phyloP scores from a whole-genome alignment of 768 basidiomycete species.

The Sarcodon aspratus region DNA sequence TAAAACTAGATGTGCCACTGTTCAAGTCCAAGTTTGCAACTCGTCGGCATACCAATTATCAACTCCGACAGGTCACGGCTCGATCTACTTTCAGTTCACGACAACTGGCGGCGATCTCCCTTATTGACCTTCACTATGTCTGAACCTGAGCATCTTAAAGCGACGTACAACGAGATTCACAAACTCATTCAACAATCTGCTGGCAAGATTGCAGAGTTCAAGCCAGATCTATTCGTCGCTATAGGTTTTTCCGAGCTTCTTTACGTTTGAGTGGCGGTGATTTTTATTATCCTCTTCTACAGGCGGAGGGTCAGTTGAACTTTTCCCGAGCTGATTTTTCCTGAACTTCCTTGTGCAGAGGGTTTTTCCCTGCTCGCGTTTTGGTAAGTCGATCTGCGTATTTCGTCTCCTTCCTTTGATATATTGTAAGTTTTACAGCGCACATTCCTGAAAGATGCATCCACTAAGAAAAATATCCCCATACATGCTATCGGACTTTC shows the following conservation, averaged over 20 bases:
- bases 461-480: constrained; percentile 67
- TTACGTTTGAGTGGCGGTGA: not conserved
- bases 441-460: constrained; percentile 69
- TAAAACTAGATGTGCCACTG: no score
- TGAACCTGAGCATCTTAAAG: constrained; percentile 47
- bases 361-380: constrained; percentile 93
- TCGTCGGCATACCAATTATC: no score
- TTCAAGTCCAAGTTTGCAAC: no score
- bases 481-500: constrained; percentile 97
- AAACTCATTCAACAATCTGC: constrained; percentile 67
- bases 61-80: no score
- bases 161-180: constrained; percentile 91
- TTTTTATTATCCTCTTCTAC: constrained; percentile 1
- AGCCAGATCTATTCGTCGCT: constrained; percentile 78
- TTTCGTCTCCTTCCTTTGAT: not conserved
- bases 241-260: constrained; percentile 40
- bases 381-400: constrained; percentile 34
- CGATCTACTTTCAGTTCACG: no score
- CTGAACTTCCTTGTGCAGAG: constrained; percentile 33
- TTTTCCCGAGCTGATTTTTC: constrained; percentile 5
- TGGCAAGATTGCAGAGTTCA: constrained; percentile 68
- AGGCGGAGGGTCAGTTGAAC: constrained; percentile 71
- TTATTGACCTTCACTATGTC: no score
- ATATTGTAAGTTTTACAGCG: constrained; percentile 30
- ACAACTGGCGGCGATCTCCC: no score